Conservation (phyloP, 371 early-diverging fungal genomes). For the Mucor lusitanicus region DNA sequence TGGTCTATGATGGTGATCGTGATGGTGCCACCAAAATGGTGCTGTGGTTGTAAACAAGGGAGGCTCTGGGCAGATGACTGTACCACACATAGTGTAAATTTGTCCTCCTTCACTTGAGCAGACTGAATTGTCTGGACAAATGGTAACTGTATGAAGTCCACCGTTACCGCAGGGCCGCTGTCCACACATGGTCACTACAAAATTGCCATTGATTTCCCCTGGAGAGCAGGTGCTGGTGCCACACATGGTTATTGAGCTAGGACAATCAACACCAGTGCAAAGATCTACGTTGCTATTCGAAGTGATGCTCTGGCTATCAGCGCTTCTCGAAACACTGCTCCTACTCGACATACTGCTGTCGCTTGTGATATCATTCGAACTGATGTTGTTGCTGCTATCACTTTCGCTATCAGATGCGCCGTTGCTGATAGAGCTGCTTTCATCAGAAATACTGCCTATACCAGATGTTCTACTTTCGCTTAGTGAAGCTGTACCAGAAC, state of each 20-base stretch:
- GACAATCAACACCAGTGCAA: background rate
- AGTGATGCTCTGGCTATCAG: too few relatives aligned
- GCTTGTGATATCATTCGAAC: background rate
- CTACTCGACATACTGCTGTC: background rate
- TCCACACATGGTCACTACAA: background rate
- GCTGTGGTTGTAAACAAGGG: background rate
- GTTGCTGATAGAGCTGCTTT: too few relatives aligned
- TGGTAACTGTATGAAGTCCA: background rate
- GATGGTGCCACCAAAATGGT: background rate
- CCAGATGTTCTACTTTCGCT: too few relatives aligned
- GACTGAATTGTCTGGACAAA: background rate
- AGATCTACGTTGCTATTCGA: background rate
- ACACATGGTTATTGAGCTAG: background rate
- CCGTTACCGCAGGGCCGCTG: background rate
- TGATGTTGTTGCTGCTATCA: too few relatives aligned
- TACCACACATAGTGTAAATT: background rate
- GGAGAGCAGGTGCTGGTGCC: background rate
- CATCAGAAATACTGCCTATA: too few relatives aligned
- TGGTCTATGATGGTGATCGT: too few relatives aligned
- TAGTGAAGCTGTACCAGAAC: too few relatives aligned
- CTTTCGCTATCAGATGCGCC: too few relatives aligned
- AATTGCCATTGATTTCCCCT: background rate
- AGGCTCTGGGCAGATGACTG: background rate
- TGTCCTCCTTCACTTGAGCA: background rate
- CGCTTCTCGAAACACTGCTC: too few relatives aligned